Conservation (phyloP, 2,329 filamentous ascomycete genomes). For the Chaetomium strumarium region DNA sequence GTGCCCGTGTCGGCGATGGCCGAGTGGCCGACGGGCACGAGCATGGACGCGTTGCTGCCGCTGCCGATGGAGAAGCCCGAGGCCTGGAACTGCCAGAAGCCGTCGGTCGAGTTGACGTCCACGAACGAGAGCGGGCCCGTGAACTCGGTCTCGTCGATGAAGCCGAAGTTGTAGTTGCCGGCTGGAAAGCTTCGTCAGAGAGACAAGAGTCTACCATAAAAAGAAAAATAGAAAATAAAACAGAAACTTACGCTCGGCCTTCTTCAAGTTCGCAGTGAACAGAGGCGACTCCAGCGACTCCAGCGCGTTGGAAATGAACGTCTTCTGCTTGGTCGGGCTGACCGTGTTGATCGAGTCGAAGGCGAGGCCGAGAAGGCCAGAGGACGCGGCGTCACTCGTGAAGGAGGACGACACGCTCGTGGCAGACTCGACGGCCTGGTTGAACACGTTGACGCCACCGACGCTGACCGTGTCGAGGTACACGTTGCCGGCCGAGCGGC, state of each 20-base stretch:
- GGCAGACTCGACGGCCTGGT: constrained; percentile 60
- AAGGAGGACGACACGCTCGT: constrained; percentile 45
- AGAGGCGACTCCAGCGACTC: constrained; percentile 30
- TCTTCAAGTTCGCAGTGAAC: constrained; percentile 33
- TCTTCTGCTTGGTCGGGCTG: constrained; percentile 46
- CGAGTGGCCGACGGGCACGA: constrained; percentile 35
- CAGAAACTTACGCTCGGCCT: constrained; percentile 30
- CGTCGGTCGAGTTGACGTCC: constrained; percentile 46
- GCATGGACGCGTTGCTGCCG: constrained; percentile 9
- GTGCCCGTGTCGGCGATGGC: constrained; percentile 64
- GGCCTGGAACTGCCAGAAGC: constrained; percentile 57
- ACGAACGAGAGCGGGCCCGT: constrained; percentile 51
- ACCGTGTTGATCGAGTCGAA: constrained; percentile 56
- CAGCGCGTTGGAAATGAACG: constrained; percentile 37
- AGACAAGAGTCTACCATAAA: constrained; percentile 34
- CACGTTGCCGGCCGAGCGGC: constrained; percentile 54
- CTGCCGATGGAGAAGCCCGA: constrained; percentile 46
- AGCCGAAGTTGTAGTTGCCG: constrained; percentile 36
- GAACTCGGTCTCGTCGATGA: constrained; percentile 52
- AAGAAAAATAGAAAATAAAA: constrained; percentile 35
- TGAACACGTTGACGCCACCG: constrained; percentile 51
- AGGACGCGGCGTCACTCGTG: constrained; percentile 28
- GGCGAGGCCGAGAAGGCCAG: constrained; percentile 52
- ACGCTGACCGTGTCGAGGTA: constrained; percentile 59
- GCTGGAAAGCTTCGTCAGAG: constrained; percentile 23